Percentiles rank a stretch among this genome's conserved stretches.
Evolutionary conservation across 805 yeast species (phyloP).

Genomic region (Myxozyma monticola): DNA sequence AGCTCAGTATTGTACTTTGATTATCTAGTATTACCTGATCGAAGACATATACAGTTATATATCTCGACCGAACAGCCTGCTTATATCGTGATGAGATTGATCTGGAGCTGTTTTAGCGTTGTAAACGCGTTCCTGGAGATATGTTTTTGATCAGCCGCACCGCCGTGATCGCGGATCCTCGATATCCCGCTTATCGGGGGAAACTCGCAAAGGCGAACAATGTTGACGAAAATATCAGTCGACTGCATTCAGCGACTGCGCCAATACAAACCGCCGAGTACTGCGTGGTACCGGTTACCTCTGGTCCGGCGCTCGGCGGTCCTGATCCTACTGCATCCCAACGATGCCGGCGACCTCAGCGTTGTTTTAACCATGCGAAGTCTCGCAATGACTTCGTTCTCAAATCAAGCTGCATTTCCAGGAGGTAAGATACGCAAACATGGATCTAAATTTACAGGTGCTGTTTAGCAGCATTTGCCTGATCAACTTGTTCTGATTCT

Average conservation of each 20-base stretch:
- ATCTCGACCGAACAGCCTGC: no score
- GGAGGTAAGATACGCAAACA: conserved; percentile 88
- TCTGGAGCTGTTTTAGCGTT: no score
- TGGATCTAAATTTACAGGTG: conserved; percentile 24
- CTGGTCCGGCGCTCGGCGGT: conserved; percentile 74
- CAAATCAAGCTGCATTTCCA: conserved; percentile 90
- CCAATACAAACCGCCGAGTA: conserved; percentile 15
- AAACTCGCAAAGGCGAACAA: background rate
- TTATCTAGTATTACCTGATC: no score
- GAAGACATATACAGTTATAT: no score
- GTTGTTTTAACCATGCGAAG: conserved; percentile 81
- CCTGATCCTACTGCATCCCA: conserved; percentile 66
- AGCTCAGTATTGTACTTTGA: no score
- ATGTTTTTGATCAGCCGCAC: no score
- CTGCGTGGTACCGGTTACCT: conserved; percentile 59
- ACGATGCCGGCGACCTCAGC: conserved; percentile 65
- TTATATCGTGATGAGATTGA: no score
- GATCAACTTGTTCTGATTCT: background rate
- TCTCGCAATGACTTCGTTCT: conserved; percentile 64
- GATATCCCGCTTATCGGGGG: no score
- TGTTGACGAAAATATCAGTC: conserved; percentile 10
- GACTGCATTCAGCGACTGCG: conserved; percentile 25
- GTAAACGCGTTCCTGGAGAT: no score
- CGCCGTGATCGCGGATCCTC: no score
- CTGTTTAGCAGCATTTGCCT: background rate